Evolutionary conservation across 805 yeast genomes (phyloP), one percentile per base, ranked within the genome.

Genomic region (Candida khao-thaluensis): DNA sequence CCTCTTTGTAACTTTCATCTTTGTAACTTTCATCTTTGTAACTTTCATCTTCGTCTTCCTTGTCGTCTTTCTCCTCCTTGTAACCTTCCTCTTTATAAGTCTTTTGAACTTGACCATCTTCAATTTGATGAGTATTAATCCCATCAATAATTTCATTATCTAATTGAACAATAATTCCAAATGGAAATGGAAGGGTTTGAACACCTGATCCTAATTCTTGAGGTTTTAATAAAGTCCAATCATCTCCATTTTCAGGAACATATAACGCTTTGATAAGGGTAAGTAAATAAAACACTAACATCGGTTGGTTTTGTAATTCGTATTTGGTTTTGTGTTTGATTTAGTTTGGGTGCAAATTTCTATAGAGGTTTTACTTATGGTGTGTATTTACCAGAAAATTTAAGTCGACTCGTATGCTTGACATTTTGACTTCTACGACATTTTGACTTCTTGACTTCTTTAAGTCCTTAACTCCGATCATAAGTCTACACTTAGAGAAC

Each of bases 191-290:
- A 17, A 65, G 48, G 3, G 69, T 44, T 10, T 44, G 46, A 25
- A 43, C 38, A 16, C 62, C 56, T 1, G 57, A 60, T 9, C 33
- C 42, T 5, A 25, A 35, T 6, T 34, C 17, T 2, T 47, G 47
- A 1, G 69, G 69, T 42, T 47, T 56, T 32, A 62, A 56, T 2
- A 41, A 25, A n/a, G 60, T 55, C 71, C 71, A 64, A 42, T 64
- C 69, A 15, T 53, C 61, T 2, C 60, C 62, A n/a, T 51, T 47
- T 27, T 52, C 59, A 1, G 69, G 71, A 33, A 49, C 42, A 39
- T 51, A 46, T 11, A 42, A 17, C 7, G 44, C 37, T 10, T 21
- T 16, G 3, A 37, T 42, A 9, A 35, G 17, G 10, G 20, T 24
- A 7, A 39, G 27, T 18, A 33, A 22, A 4, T 24, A 28, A 2